Base-by-base conservation (phyloP, 257 asterid species). In the Fraxinus excelsior region DNA sequence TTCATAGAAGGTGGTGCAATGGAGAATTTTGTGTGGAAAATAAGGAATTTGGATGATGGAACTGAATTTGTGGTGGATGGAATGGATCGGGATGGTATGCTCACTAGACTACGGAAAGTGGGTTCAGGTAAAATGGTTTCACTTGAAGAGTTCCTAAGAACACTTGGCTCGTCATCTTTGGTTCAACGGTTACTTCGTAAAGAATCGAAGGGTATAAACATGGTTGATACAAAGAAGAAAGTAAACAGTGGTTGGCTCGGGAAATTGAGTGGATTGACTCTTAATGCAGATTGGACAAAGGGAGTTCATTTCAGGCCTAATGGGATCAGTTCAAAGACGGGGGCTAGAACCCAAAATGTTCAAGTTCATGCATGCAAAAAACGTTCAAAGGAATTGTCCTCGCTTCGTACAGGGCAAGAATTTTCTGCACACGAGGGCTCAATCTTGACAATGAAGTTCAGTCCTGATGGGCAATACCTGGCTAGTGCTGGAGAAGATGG, bases 401-500 rank as follows among this genome's bases (percentile, higher is more conserved):
- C 94, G 4, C 90, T 93, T 58, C 86, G 81, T 78, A 75, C 84
- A 2, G 96, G 94, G 67, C 99, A 94, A 83, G 96, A 94, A 65
- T 86, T 94, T 81, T 85, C 89, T 5, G 99, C 98, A 3, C 99
- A 94, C 23, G 85, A 90, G 68, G 99, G 98, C 78, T 90, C 97
- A 10, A 88, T 94, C 69, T 83, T 88, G 84, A 89, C 97, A 2
- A 90, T 94, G 99, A 92, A 91, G 84, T 94, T 94, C 80, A 92
- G 97, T 79, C 89, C 84, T 11, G 97, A 91, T 75, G 98, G 99
- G 38, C 93, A 84, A 72, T 88, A 81, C 81, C 83, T 94, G 81
- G 99, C 98, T 37, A 94, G 96, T 82, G 99, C 94, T 18, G 99
- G 99, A 44, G 90, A 84, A 46, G 99, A 94, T 72, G 96, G 96